These are phyloP conservation scores for Oryza brachyantha DNA, from an alignment of 176 grass and related monocot species.

Conservation along the genomic window DNA sequence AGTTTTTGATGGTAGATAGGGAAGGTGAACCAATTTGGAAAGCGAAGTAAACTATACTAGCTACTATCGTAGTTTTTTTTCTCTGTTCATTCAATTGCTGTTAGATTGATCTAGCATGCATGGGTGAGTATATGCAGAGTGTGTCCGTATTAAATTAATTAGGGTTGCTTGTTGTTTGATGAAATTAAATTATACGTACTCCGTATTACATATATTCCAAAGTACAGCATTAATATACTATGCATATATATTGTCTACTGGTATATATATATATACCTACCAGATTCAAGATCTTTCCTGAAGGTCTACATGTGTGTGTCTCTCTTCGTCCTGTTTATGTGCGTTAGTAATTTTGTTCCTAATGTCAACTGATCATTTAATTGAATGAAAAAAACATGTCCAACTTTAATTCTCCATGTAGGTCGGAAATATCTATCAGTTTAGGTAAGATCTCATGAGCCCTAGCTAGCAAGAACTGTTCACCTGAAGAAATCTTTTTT, in stretches of 20 bases:
- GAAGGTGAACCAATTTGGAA: constrained; percentile 15
- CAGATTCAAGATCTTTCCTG: background rate
- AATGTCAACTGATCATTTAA: constrained; percentile 35
- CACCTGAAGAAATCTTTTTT: background rate
- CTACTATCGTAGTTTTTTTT: background rate
- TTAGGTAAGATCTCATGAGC: constrained; percentile 38
- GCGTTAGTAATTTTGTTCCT: background rate
- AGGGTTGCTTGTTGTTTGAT: constrained; percentile 21
- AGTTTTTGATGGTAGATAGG: constrained; percentile 15
- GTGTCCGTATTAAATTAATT: background rate
- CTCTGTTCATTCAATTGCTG: background rate
- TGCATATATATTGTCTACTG: background rate
- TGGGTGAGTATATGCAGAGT: background rate
- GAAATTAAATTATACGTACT: constrained; percentile 5
- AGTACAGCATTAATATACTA: background rate
- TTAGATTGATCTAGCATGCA: background rate
- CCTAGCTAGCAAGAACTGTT: constrained; percentile 15
- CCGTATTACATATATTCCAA: background rate
- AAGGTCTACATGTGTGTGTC: background rate
- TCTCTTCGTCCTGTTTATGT: background rate
- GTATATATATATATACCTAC: background rate
- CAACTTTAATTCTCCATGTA: constrained; percentile 21
- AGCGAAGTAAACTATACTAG: background rate
- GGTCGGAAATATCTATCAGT: constrained; percentile 42
- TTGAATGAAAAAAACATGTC: constrained; percentile 18